Evolutionary conservation across 1,139 yeast species (phyloP), one percentile per base, ranked within the genome.

Genomic region (Geotrichum restrictum): DNA sequence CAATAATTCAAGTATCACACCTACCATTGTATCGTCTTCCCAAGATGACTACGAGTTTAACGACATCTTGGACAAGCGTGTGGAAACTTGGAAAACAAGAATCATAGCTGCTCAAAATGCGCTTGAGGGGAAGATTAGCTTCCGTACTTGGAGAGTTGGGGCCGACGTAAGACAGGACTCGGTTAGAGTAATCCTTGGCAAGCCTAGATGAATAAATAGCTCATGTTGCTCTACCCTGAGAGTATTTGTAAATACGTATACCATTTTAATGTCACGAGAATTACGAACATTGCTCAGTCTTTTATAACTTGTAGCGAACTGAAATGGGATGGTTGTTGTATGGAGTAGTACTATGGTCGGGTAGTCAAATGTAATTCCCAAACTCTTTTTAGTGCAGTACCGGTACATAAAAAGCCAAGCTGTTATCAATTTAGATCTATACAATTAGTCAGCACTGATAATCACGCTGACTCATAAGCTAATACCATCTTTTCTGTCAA

Each of bases 71-170:
- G 79, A 75, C 56, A 72, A 69, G 51, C 72, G 69, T 43, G 68
- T 71, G 11, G 78, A 75, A 27, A 59, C 62, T 27, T 77, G 81
- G 81, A 70, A 69, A 50, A 57, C 60, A 39, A 68, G 81, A 36
- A 69, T 75, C 3, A 57, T 58, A 8, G 61, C 62, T 2, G 76
- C 77, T 3, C 63, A 69, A 2, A 59, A 60, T 21, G 56, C 57
- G 49, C 56, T 72, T 18, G 73, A 74, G 3, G 53, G 57, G 3
- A 55, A 59, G 5, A 62, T 69, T 3, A 49, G 61, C 27, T 57
- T 72, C 37, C 60, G 65, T 14, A 62, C 68, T 61, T 72, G 74
- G 74, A 58, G 71, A 16, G 54, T 58, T 2, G 74, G 73, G 11
- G 53, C 49, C 18, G 74, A 70, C 41, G 64, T 70, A 3, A 59